Base-by-base conservation (phyloP, 1,139 yeast species). In the Suzukiozyma palmioleophila region DNA sequence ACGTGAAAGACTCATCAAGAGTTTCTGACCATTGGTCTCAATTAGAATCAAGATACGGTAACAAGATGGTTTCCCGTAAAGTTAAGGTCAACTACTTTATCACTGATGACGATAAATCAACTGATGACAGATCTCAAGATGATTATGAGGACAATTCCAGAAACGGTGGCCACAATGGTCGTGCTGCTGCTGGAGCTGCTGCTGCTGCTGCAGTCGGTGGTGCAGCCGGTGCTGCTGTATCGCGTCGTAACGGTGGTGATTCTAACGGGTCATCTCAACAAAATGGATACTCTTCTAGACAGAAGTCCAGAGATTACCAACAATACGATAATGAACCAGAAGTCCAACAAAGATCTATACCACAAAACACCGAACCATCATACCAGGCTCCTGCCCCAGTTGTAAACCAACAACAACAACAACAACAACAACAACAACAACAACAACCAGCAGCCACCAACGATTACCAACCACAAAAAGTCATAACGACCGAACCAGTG, bases 1-100 rank as follows among this genome's bases (percentile, higher is more conserved):
- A 69, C 37, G 59, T 78, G 42, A 73, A 74, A 40, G 82, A 80
- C 39, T 65, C 77, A 30, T 54, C 72, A 38, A 65, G 65, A 54
- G 87, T 86, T 39, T 75, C 87, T 43, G 83, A 81, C 39, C 66
- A 75, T 53, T 89, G 96, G 96, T 56, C 82, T 28, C 69, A 74
- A 39, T 73, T 87, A 55, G 95, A 85, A 56, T 63, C 77, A 38
- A 73, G 73, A 56, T 74, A 75, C 56, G 81, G 81, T 56, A 66
- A 72, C 12, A 72, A 75, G 49, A 73, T 84, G 39, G 71, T 77
- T 37, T 83, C 85, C 46, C 82, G 81, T 62, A 88, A 87, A 66
- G 82, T 89, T 62, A 82, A 81, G 64, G 96, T 88, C 43, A 77
- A 73, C 53, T 87, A 82, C 61, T 60, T 73, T 39, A 58, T 70